These are phyloP conservation scores for Conticribra weissflogii DNA, from an alignment of 108 stramenopile genomes.

Conservation along the genomic window DNA sequence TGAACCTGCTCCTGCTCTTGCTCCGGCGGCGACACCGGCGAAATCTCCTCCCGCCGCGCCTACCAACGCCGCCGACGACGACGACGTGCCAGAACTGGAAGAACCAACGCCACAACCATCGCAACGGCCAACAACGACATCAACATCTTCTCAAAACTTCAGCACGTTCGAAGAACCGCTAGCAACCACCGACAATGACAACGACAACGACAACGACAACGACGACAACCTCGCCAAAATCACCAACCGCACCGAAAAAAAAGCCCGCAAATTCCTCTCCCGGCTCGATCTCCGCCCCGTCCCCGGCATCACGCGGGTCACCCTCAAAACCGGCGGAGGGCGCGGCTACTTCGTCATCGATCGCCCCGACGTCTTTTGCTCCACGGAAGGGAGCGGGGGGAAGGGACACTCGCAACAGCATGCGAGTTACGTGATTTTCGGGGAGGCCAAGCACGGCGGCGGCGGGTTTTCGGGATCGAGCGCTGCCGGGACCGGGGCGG, in stretches of 20 bases:
- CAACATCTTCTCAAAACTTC: neutral
- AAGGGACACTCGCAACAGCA: no score
- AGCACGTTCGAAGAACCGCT: no score
- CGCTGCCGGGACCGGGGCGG: slow-evolving; percentile 46
- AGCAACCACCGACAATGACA: neutral
- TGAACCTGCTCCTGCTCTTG: neutral
- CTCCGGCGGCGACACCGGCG: neutral
- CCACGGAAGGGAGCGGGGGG: no score
- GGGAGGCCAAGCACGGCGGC: slow-evolving; percentile 55
- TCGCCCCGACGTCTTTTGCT: slow-evolving; percentile 70
- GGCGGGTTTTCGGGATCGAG: slow-evolving; percentile 10
- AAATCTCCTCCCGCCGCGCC: slow-evolving; percentile 14
- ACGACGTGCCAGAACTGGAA: slow-evolving; percentile 30
- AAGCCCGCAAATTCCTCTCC: slow-evolving; percentile 82
- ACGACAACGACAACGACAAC: slow-evolving; percentile 6
- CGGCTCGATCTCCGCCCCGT: slow-evolving; percentile 79
- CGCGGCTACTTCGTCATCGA: slow-evolving; percentile 76
- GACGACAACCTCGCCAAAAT: slow-evolving; percentile 14
- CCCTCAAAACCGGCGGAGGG: slow-evolving; percentile 74
- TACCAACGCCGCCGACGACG: slow-evolving; percentile 35
- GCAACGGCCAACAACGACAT: neutral
- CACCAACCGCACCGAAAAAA: slow-evolving; percentile 85
- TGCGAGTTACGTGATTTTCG: slow-evolving; percentile 84
- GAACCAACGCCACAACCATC: slow-evolving; percentile 4
- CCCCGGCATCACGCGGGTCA: slow-evolving; percentile 70